Conservation (phyloP, 2,329 filamentous ascomycete genomes). For the Trichoderma harzianum region DNA sequence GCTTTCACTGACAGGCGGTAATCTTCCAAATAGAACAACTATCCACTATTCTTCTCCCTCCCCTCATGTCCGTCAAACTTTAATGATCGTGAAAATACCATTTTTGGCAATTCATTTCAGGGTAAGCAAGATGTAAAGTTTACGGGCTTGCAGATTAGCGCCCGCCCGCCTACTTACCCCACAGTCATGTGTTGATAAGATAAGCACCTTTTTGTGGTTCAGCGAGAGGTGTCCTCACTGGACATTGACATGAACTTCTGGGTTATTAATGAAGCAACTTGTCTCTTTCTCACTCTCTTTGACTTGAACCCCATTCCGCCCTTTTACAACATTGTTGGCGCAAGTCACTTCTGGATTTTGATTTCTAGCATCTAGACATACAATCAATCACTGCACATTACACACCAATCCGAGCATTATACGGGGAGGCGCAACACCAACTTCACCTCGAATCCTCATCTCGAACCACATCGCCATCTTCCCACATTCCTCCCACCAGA, state of each 20-base stretch:
- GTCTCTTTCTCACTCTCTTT: background rate
- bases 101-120: background rate
- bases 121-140: background rate
- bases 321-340: background rate
- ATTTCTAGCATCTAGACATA: background rate
- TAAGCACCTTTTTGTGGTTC: conserved; percentile 24
- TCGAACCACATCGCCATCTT: background rate
- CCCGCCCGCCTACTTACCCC: conserved; percentile 1
- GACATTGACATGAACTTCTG: background rate
- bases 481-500: background rate
- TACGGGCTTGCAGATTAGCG: background rate
- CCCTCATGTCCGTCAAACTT: background rate
- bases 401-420: background rate
- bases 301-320: background rate
- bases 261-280: background rate
- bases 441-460: background rate
- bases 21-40: background rate
- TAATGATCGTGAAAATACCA: background rate
- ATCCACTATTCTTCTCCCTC: background rate
- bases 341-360: background rate
- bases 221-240: conserved; percentile 20
- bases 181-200: conserved; percentile 39
- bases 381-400: background rate
- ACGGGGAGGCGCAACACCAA: background rate
- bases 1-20: background rate